phyloP scores from a whole-genome alignment of 192 early-diverging fungal species.

The Lunasporangiospora selenospora region DNA sequence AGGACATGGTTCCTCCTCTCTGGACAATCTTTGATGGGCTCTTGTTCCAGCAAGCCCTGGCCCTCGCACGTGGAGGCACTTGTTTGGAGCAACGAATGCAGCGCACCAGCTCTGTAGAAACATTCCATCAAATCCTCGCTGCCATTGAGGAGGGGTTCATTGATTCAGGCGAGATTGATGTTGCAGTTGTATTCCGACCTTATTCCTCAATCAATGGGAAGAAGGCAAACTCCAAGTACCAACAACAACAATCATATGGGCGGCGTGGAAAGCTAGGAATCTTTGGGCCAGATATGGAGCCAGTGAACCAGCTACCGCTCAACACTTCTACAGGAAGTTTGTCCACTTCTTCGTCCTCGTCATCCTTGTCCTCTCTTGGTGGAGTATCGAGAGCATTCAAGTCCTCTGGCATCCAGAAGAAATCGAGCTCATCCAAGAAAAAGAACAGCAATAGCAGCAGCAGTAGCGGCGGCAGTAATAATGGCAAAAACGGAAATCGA shows the following conservation, averaged over 20 bases:
- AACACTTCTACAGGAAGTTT: background rate
- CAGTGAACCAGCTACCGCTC: constrained; percentile 17
- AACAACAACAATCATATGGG: background rate
- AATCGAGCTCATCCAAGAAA: constrained; percentile 38
- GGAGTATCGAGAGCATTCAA: constrained; percentile 7
- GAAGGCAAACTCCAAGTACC: background rate
- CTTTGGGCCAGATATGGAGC: constrained; percentile 44
- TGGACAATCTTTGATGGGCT: constrained; percentile 40
- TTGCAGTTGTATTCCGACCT: constrained; percentile 37
- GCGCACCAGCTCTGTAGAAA: constrained; percentile 9
- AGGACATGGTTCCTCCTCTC: constrained; percentile 23
- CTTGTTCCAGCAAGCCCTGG: constrained; percentile 41
- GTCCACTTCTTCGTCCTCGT: background rate
- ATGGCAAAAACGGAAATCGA: background rate
- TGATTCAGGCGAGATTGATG: constrained; percentile 44
- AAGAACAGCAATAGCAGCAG: background rate
- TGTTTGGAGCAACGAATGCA: constrained; percentile 35
- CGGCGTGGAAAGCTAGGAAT: constrained; percentile 25
- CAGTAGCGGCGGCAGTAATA: background rate
- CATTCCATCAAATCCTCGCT: constrained; percentile 34
- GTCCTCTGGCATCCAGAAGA: constrained; percentile 33
- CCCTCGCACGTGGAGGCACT: constrained; percentile 43
- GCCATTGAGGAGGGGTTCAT: constrained; percentile 44
- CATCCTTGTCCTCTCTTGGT: background rate
- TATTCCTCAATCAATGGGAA: background rate